Percentiles rank a stretch among this genome's conserved stretches.
These are phyloP conservation scores for Penicillium sp. DNA, from an alignment of 2,329 filamentous ascomycete genomes.

Conservation along the genomic window DNA sequence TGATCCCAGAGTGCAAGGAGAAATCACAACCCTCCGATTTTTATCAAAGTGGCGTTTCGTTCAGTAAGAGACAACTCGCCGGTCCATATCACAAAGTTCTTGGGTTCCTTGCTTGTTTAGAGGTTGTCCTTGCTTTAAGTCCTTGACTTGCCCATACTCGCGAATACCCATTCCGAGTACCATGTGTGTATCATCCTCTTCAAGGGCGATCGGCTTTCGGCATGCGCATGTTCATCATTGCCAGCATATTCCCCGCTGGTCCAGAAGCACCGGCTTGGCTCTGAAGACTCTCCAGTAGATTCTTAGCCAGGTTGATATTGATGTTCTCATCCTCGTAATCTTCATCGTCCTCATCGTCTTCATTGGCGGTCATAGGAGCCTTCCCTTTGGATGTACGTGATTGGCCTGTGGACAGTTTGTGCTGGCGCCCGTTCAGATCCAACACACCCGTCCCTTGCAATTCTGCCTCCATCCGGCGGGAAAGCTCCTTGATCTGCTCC, in stretches of 20 bases:
- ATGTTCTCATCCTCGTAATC: constrained; percentile 60
- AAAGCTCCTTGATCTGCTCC: constrained; percentile 49
- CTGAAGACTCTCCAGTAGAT: constrained; percentile 88
- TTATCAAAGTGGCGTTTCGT: not conserved
- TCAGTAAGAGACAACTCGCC: not conserved
- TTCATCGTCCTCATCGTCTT: constrained; percentile 16
- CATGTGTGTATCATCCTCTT: not conserved
- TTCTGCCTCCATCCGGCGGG: constrained; percentile 48
- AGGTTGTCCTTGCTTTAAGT: not conserved
- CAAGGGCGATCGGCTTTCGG: constrained; percentile 65
- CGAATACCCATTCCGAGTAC: not conserved
- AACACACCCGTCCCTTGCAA: constrained; percentile 46
- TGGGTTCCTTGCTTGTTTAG: not conserved
- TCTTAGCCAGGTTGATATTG: constrained; percentile 83
- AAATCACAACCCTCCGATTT: not conserved
- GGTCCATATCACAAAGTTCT: not conserved
- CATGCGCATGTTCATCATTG: constrained; percentile 76
- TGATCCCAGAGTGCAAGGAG: not conserved
- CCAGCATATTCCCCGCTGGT: constrained; percentile 81
- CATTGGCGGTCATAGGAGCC: constrained; percentile 18
- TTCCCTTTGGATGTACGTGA: constrained; percentile 31
- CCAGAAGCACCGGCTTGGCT: constrained; percentile 81
- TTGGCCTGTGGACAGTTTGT: constrained; percentile 16
- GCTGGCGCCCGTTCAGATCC: constrained; percentile 34
- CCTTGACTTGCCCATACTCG: not conserved